phyloP scores from a whole-genome alignment of 306 rosid genomes.

The cucumber (Cucumis sativus) region DNA sequence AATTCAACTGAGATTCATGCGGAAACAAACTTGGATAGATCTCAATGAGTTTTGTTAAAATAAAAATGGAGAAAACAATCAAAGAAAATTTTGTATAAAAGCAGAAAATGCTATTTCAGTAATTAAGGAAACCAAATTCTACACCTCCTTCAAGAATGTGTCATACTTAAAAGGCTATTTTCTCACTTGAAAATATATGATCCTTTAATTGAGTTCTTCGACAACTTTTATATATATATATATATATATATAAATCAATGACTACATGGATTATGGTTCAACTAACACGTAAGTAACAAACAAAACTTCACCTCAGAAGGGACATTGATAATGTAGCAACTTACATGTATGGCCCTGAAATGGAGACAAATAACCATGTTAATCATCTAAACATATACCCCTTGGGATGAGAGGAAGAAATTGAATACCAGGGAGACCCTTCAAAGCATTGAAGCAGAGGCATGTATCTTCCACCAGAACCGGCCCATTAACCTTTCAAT shows the following conservation, averaged over 20 bases:
- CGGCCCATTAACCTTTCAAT: constrained; percentile 76
- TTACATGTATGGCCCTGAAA: constrained; percentile 96
- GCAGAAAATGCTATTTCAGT: neutral
- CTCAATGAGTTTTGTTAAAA: neutral
- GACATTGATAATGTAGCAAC: constrained; percentile 24
- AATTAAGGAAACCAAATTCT: neutral
- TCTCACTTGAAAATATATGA: neutral
- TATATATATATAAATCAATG: neutral
- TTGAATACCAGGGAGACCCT: constrained; percentile 85
- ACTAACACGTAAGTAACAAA: neutral
- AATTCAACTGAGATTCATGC: neutral
- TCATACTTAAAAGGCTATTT: neutral
- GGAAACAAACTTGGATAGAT: neutral
- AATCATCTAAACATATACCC: neutral
- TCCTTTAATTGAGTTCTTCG: neutral
- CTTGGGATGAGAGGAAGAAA: neutral
- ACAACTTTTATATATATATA: neutral
- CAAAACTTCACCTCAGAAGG: constrained; percentile 20
- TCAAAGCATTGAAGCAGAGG: constrained; percentile 92
- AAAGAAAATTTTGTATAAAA: neutral
- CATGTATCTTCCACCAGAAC: constrained; percentile 95
- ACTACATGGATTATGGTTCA: neutral
- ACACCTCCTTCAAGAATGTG: neutral
- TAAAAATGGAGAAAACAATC: neutral
- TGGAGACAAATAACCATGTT: constrained; percentile 6